Evolutionary conservation across 805 yeast species (phyloP).

Genomic region (Metschnikowia amazonensis): DNA sequence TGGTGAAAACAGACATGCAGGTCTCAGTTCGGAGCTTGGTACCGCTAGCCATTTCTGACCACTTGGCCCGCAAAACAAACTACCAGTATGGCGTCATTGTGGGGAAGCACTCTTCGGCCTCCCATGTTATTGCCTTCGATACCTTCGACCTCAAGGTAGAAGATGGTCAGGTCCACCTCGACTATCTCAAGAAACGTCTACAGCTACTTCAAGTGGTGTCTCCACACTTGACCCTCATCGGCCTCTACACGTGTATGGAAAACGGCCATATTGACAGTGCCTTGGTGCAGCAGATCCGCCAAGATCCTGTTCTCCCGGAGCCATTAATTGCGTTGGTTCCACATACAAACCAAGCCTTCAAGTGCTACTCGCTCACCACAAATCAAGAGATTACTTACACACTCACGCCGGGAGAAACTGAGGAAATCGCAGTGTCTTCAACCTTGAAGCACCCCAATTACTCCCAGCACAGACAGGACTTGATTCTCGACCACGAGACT

Average conservation of each 20-base stretch:
- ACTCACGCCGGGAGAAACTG: slow-evolving; percentile 28
- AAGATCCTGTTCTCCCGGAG: neutral
- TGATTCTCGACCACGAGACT: slow-evolving; percentile 11
- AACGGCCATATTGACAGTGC: neutral
- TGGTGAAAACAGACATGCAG: neutral
- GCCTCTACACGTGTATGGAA: slow-evolving; percentile 25
- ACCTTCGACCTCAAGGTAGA: slow-evolving; percentile 29
- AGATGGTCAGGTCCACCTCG: slow-evolving; percentile 19
- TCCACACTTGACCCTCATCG: slow-evolving; percentile 28
- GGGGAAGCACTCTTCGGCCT: slow-evolving; percentile 16
- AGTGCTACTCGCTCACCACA: slow-evolving; percentile 7
- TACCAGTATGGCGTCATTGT: slow-evolving; percentile 27
- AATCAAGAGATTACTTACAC: slow-evolving; percentile 13
- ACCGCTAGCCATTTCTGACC: slow-evolving; percentile 31
- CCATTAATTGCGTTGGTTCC: slow-evolving; percentile 13
- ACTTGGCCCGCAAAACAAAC: slow-evolving; percentile 20
- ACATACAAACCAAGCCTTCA: slow-evolving; percentile 3
- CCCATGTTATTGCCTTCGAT: slow-evolving; percentile 17
- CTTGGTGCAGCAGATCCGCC: slow-evolving; percentile 13
- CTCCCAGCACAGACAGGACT: slow-evolving; percentile 13
- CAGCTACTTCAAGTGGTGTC: slow-evolving; percentile 27
- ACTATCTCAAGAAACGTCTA: slow-evolving; percentile 24
- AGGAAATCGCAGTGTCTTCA: slow-evolving; percentile 32
- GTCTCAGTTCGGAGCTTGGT: slow-evolving; percentile 24
- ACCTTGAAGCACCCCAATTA: slow-evolving; percentile 27